A percentile compares a stretch with the other conserved stretches of the same genome.
These are phyloP conservation scores for Gardenia jasminoides DNA, from an alignment of 257 asterid species.

Conservation along the genomic window DNA sequence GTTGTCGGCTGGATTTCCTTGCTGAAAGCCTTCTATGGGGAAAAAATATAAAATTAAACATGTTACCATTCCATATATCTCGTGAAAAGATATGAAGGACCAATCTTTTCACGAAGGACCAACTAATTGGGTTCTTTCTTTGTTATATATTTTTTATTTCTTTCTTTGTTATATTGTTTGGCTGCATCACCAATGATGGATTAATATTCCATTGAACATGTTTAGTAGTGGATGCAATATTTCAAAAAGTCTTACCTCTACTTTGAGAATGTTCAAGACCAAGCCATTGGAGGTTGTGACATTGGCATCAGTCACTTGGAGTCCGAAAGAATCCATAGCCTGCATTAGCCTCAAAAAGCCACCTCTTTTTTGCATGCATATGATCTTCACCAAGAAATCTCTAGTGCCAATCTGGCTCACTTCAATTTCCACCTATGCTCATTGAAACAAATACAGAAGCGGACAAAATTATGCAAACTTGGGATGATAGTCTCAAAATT, in stretches of 20 bases:
- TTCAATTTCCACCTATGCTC: slow-evolving; percentile 52
- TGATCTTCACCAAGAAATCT: slow-evolving; percentile 52
- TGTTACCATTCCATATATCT: not conserved
- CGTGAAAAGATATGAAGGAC: not conserved
- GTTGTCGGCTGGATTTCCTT: slow-evolving; percentile 29
- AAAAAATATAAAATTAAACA: not conserved
- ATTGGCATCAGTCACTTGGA: slow-evolving; percentile 59
- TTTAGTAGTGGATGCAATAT: not conserved
- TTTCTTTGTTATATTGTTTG: not conserved
- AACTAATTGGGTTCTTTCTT: not conserved
- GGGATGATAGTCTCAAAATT: not conserved
- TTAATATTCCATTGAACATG: not conserved
- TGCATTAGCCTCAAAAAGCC: slow-evolving; percentile 58
- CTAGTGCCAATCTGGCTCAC: slow-evolving; percentile 55
- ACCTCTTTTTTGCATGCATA: slow-evolving; percentile 41
- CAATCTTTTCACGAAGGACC: not conserved
- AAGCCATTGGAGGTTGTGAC: slow-evolving; percentile 52
- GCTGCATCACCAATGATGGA: not conserved
- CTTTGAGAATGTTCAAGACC: slow-evolving; percentile 47
- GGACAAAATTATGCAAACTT: not conserved
- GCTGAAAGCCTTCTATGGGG: slow-evolving; percentile 38
- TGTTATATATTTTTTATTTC: not conserved
- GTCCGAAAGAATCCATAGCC: slow-evolving; percentile 52
- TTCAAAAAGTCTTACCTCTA: slow-evolving; percentile 42
- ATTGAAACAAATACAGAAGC: not conserved